Percentiles rank a stretch among this genome's conserved stretches.
Conservation (phyloP, 495 filamentous ascomycete genomes). For the Aspergillus cavernicola region DNA sequence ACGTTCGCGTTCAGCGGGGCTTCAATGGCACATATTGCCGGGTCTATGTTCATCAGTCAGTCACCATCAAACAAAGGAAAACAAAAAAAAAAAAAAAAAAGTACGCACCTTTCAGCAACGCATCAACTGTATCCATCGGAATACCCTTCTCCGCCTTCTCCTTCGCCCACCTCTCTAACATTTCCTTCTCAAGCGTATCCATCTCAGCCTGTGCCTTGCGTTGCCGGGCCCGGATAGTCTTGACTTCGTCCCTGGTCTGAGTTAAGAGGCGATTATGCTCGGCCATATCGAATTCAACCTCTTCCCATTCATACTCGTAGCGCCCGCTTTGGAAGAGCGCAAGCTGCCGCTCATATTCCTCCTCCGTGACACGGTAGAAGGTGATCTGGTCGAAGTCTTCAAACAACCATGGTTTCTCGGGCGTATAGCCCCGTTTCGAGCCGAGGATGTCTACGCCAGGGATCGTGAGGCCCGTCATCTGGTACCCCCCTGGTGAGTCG, state of each 20-base stretch:
- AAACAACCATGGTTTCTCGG: conserved; percentile 50
- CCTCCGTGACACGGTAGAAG: conserved; percentile 50
- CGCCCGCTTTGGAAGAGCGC: conserved; percentile 41
- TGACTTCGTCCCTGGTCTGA: conserved; percentile 39
- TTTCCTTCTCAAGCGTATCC: conserved; percentile 39
- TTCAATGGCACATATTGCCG: conserved; percentile 38
- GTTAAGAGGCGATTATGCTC: conserved; percentile 46
- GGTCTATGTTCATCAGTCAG: conserved; percentile 25
- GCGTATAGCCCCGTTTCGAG: conserved; percentile 42
- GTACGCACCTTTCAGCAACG: conserved; percentile 31
- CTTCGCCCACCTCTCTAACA: conserved; percentile 41
- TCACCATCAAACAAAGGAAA: background rate
- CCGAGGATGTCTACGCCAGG: conserved; percentile 54
- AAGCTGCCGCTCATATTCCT: conserved; percentile 41
- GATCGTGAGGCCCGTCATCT: conserved; percentile 52
- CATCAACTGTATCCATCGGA: conserved; percentile 38
- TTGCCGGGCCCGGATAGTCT: conserved; percentile 37
- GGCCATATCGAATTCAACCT: conserved; percentile 50
- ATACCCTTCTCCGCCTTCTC: conserved; percentile 45
- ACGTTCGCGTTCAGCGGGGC: conserved; percentile 53
- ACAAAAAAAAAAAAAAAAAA: background rate
- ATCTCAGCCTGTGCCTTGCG: conserved; percentile 44
- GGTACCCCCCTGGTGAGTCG: conserved; percentile 57
- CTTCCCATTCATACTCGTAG: conserved; percentile 47
- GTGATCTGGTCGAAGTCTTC: conserved; percentile 54